These are phyloP conservation scores for Boletus insuetus DNA, from an alignment of 768 basidiomycete species.

Conservation along the genomic window DNA sequence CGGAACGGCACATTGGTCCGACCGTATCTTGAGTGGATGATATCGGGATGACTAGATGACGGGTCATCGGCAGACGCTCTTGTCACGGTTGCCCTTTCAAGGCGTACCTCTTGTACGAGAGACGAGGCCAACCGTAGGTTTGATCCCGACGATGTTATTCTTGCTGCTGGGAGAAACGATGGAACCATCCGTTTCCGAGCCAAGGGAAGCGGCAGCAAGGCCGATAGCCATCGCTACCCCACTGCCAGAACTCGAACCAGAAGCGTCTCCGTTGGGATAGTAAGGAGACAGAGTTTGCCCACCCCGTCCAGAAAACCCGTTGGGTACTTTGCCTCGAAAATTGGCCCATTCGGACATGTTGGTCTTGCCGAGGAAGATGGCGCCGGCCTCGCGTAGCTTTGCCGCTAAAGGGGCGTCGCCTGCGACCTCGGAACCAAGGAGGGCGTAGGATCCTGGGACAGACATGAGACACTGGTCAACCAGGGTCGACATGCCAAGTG, in stretches of 20 bases:
- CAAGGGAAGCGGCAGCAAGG: constrained; percentile 41
- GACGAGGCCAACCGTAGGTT: constrained; percentile 41
- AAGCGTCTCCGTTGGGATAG: constrained; percentile 39
- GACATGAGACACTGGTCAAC: neutral
- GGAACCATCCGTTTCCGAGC: constrained; percentile 50
- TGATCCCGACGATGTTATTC: constrained; percentile 44
- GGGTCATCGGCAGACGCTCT: neutral
- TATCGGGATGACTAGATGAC: constrained; percentile 49
- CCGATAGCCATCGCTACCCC: constrained; percentile 43
- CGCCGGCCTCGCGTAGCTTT: constrained; percentile 31
- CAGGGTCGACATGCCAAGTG: neutral
- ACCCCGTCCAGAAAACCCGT: constrained; percentile 46
- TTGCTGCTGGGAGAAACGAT: constrained; percentile 42
- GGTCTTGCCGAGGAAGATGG: constrained; percentile 42
- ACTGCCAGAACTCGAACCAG: constrained; percentile 44
- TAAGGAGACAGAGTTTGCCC: constrained; percentile 45
- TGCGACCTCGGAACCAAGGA: constrained; percentile 35
- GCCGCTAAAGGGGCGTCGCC: constrained; percentile 32
- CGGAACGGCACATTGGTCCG: constrained; percentile 54
- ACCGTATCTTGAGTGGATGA: constrained; percentile 57
- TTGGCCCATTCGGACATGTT: constrained; percentile 47
- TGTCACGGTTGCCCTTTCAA: neutral
- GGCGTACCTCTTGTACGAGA: constrained; percentile 35
- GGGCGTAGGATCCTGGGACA: constrained; percentile 32
- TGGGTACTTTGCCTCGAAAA: constrained; percentile 37